Evolutionary conservation across 306 rosid genomes (phyloP).

Genomic region (Quercus alba): DNA sequence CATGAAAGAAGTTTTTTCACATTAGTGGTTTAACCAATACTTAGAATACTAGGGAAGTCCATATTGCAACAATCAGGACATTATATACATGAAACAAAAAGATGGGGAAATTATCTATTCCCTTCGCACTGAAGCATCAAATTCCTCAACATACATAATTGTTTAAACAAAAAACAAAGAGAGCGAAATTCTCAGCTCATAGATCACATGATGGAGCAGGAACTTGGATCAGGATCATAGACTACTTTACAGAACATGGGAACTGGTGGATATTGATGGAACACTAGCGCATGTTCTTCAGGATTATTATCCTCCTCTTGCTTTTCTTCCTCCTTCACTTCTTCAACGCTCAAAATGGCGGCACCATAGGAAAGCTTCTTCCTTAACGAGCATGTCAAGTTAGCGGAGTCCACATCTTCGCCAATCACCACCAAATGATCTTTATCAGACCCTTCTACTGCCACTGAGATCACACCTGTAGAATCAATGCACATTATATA

Average conservation of each 20-base stretch:
- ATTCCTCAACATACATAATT: neutral
- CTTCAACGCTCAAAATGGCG: constrained; percentile 5
- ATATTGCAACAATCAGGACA: neutral
- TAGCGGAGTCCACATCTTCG: constrained; percentile 3
- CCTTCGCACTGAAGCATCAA: neutral
- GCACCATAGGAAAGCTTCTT: constrained; percentile 16
- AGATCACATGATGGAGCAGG: neutral
- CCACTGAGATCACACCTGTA: constrained; percentile 39
- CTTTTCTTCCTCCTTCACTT: neutral
- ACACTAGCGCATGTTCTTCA: too few species aligned
- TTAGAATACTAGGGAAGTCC: too few species aligned
- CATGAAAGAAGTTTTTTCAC: too few species aligned
- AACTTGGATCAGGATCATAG: neutral
- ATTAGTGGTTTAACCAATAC: too few species aligned
- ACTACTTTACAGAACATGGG: neutral
- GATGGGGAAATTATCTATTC: neutral
- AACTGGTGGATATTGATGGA: neutral
- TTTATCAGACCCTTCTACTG: constrained; percentile 23
- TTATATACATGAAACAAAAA: neutral
- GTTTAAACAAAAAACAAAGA: neutral
- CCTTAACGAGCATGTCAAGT: constrained; percentile 8
- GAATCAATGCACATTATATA: neutral
- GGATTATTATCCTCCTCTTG: too few species aligned
- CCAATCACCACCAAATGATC: constrained; percentile 36
- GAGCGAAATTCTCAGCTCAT: neutral